Evolutionary conservation across 495 filamentous ascomycete species (phyloP).

Genomic region (Aspergillus diversus): DNA sequence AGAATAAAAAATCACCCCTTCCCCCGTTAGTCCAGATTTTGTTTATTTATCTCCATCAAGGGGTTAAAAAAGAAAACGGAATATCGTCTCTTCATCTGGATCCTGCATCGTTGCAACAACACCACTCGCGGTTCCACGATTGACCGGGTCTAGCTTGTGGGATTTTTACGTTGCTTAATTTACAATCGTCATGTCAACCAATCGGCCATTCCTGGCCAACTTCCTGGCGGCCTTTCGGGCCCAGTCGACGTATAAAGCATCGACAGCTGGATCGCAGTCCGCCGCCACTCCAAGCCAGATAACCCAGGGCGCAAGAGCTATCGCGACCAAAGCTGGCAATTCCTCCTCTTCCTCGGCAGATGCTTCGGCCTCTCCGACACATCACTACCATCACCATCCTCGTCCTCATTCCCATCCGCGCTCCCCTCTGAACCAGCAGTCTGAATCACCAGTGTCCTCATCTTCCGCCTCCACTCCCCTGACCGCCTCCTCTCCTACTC

Average conservation of each 20-base stretch:
- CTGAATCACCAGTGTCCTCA: constrained; percentile 20
- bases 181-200: constrained; percentile 56
- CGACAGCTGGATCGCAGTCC: constrained; percentile 34
- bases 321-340: constrained; percentile 43
- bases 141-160: background rate
- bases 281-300: constrained; percentile 38
- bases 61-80: too few relatives aligned
- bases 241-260: constrained; percentile 55
- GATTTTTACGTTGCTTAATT: background rate
- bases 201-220: constrained; percentile 82
- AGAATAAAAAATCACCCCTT: too few relatives aligned
- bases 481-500: constrained; percentile 24
- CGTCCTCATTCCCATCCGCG: constrained; percentile 32
- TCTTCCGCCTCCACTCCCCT: constrained; percentile 28
- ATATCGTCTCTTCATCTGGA: background rate
- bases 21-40: too few relatives aligned
- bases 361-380: constrained; percentile 25
- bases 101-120: constrained; percentile 1
- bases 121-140: background rate
- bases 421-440: constrained; percentile 22
- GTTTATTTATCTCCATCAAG: too few relatives aligned
- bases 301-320: constrained; percentile 45
- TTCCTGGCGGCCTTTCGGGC: constrained; percentile 84
- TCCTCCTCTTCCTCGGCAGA: constrained; percentile 17
- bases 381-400: constrained; percentile 27